Base-by-base conservation (phyloP, 2,329 filamentous ascomycete genomes). In the Aspergillus clavatus region DNA sequence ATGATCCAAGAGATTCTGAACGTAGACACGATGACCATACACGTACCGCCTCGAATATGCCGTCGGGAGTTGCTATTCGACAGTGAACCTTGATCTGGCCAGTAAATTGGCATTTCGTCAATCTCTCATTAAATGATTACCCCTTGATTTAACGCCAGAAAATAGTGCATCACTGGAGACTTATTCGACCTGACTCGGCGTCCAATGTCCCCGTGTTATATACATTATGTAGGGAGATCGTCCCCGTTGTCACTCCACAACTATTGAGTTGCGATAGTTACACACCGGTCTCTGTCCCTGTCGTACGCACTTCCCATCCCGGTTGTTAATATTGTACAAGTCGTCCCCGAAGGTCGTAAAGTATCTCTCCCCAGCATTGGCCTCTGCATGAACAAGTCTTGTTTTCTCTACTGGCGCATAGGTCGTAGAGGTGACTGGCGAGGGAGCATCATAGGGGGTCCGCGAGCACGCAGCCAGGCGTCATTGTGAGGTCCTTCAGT, bases 401-500 rank as follows among this genome's bases (percentile, higher is more conserved):
- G 28, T 23, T 22, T 37, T 26, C 49, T 4, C 55, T 60, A 66
- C 55, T 67, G 60, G 55, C 63, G 61, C 53, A 54, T 53, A 10
- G 55, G 48, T 38, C 55, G 61, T 44, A 65, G 52, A 33, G 63
- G 60, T 46, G 61, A 66, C 50, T 73, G 66, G 51, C 72, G 65
- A 26, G 76, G 76, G 58, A 81, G 69, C 53, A 95, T 81, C 60
- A 91, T 82, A 19, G 90, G 88, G 52, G 81, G 80, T 59, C 85
- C 77, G 56, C 84, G 82, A 40, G 87, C 83, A 66, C 81, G 81
- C 56, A 82, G 79, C 72, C 91, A 95, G 46, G 87, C 81, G 47
- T 84, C 76, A 59, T 87, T 83, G 28, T 86, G 83, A 35, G 88
- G 87, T 54, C 87, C 83, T 59, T 98, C 93, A 48, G 89, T 90